These are phyloP conservation scores for Aspergillus olivimuriae DNA, from an alignment of 495 filamentous ascomycete genomes.

Conservation along the genomic window DNA sequence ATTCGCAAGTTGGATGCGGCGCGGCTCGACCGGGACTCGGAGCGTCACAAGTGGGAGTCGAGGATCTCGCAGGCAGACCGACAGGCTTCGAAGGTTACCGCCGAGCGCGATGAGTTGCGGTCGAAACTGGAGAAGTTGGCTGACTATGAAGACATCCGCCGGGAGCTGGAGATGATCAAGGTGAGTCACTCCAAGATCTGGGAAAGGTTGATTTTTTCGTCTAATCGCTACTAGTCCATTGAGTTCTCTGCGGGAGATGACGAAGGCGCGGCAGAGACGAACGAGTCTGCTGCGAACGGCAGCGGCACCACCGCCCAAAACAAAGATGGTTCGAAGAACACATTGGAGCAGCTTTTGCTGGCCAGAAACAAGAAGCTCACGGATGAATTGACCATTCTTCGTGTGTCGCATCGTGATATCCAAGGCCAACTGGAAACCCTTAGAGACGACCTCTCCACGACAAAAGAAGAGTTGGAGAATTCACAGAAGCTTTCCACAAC, in stretches of 20 bases:
- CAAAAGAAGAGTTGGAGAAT: slow-evolving; percentile 80
- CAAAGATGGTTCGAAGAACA: slow-evolving; percentile 58
- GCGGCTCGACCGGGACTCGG: slow-evolving; percentile 71
- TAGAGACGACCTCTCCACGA: slow-evolving; percentile 75
- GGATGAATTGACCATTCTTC: slow-evolving; percentile 85
- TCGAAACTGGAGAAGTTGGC: slow-evolving; percentile 79
- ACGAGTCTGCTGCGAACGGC: slow-evolving; percentile 21
- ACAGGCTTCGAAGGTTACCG: slow-evolving; percentile 40
- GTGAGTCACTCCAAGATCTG: slow-evolving; percentile 32
- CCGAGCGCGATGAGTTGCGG: slow-evolving; percentile 73
- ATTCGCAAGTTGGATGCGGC: slow-evolving; percentile 79
- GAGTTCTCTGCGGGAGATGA: slow-evolving; percentile 91
- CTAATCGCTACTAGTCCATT: slow-evolving; percentile 56
- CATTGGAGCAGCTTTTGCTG: slow-evolving; percentile 82
- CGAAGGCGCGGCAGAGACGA: slow-evolving; percentile 47
- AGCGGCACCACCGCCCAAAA: slow-evolving; percentile 48
- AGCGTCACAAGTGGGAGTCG: slow-evolving; percentile 64
- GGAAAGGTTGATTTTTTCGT: not conserved
- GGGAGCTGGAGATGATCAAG: slow-evolving; percentile 92
- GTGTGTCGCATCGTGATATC: slow-evolving; percentile 91
- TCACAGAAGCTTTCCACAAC: slow-evolving; percentile 77
- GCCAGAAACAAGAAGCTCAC: slow-evolving; percentile 93
- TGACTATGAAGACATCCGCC: slow-evolving; percentile 94
- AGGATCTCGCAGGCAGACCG: slow-evolving; percentile 51
- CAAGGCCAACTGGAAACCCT: slow-evolving; percentile 72